Conservation (phyloP, 345 rosid genomes). For the Kernera saxatilis region DNA sequence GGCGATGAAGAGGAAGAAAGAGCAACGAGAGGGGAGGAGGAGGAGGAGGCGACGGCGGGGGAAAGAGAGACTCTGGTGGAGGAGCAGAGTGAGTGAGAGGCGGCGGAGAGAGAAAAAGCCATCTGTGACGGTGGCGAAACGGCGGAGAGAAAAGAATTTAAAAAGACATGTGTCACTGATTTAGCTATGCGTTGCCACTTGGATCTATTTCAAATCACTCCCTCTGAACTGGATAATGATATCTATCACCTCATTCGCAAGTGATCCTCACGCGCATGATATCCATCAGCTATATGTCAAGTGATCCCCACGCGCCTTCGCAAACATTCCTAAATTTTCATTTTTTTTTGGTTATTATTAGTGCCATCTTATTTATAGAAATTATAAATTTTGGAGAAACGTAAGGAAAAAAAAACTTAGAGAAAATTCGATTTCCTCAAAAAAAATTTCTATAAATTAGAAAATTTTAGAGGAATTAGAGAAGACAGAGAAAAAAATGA, state of each 20-base stretch:
- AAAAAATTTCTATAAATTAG: too few relatives aligned
- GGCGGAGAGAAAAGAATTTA: not conserved
- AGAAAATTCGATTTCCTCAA: too few relatives aligned
- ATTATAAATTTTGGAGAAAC: too few relatives aligned
- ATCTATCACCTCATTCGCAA: not conserved
- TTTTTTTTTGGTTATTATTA: too few relatives aligned
- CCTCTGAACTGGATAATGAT: conserved; percentile 12
- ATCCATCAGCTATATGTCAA: not conserved
- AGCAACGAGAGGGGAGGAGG: conserved; percentile 24
- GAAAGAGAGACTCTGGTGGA: conserved; percentile 37
- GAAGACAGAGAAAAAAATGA: not conserved
- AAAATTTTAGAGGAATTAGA: too few relatives aligned
- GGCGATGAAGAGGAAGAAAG: conserved; percentile 17
- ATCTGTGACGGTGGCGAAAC: conserved; percentile 26
- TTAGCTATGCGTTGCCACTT: not conserved
- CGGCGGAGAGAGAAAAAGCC: conserved; percentile 60
- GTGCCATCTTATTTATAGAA: too few relatives aligned
- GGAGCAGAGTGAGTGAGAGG: conserved; percentile 49
- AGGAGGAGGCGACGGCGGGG: conserved; percentile 12
- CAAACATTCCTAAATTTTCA: too few relatives aligned
- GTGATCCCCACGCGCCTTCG: not conserved
- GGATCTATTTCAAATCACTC: conserved; percentile 19
- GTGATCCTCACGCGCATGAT: conserved; percentile 6
- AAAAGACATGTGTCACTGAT: conserved; percentile 1
- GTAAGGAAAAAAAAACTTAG: too few relatives aligned